Evolutionary conservation across 2,329 filamentous ascomycete species (phyloP).

Genomic region (Neofusicoccum ribis): DNA sequence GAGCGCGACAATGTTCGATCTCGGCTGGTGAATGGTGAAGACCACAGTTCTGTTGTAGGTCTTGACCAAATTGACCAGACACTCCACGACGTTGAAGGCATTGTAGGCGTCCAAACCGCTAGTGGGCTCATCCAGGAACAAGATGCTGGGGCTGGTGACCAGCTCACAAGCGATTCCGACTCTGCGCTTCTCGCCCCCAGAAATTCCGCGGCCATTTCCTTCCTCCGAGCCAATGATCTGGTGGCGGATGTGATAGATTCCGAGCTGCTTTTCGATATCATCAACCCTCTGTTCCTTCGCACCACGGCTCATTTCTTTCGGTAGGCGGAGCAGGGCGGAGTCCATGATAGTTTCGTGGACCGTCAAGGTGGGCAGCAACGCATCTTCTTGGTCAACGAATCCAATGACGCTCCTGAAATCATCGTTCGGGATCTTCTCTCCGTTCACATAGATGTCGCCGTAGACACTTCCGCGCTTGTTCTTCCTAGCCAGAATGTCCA

Average conservation of each 20-base stretch:
- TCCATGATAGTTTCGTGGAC: slow-evolving; percentile 97
- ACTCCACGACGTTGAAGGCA: slow-evolving; percentile 97
- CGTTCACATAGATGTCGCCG: slow-evolving; percentile 90
- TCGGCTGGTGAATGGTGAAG: slow-evolving; percentile 96
- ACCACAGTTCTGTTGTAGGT: slow-evolving; percentile 96
- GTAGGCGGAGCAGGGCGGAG: slow-evolving; percentile 88
- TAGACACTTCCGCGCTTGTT: slow-evolving; percentile 82
- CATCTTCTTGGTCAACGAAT: slow-evolving; percentile 98
- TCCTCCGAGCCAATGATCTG: slow-evolving; percentile 96
- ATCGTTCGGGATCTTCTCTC: slow-evolving; percentile 78
- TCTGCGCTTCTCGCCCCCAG: slow-evolving; percentile 91
- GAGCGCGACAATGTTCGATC: slow-evolving; percentile 96
- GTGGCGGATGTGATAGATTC: slow-evolving; percentile 90
- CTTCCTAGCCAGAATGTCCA: slow-evolving; percentile 94
- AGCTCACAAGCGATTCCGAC: slow-evolving; percentile 97
- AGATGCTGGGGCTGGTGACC: slow-evolving; percentile 93
- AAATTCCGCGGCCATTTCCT: slow-evolving; percentile 89
- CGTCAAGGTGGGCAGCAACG: slow-evolving; percentile 91
- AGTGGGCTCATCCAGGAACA: slow-evolving; percentile 96
- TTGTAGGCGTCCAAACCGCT: slow-evolving; percentile 96
- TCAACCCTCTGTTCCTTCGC: slow-evolving; percentile 90
- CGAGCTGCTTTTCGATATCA: slow-evolving; percentile 93
- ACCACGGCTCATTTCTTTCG: slow-evolving; percentile 80
- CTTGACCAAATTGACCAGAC: slow-evolving; percentile 89
- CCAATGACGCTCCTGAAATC: slow-evolving; percentile 92